Evolutionary conservation across 768 basidiomycete species (phyloP), one percentile per base, ranked within the genome.

Genomic region (Collybia sp.): DNA sequence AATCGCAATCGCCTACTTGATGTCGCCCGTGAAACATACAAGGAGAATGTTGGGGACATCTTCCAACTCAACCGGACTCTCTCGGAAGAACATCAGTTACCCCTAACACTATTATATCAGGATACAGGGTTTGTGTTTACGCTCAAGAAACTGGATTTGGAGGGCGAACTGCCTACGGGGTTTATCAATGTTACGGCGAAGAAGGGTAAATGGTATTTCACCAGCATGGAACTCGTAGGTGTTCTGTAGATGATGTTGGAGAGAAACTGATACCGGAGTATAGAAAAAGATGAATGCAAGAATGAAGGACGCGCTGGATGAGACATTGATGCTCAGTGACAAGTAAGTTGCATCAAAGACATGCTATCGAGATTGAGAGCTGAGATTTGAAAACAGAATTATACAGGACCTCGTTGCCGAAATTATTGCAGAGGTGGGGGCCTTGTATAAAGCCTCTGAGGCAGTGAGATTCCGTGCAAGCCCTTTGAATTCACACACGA

Each of bases 11-110:
- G 80, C 20, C 72, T 95, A 9, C 82, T 99, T 25, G 95, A 98
- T 52, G 92, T 98, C 6, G 96, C 95, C 1, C 79, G 96, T 2
- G 92, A 92, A 61, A 94, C 94, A 0, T 97, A 85, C 69, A 90
- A 86, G 55, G 94, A 99, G 62, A 95, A 95, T 53, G 76, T 95
- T 37, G 77, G 81, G 12, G 95, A 99, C 57, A 91, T 96, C 44
- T 82, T 83, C 51, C 75, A 83, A 44, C 68, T 93, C 31, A 79
- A 79, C 48, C 68, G 70, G 12, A 67, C 66, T 0, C 65, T 92
- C 12, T 69, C 80, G 0, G 79, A 87, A 48, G 68, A 77, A 49
- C 77, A 89, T 53, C 71, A 72, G 3, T 65, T 93, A 1, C 85
- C 87, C 0, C 57, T 93, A 16, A 70, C 75, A 6, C 65, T 91